Evolutionary conservation across 2,329 filamentous ascomycete genomes (phyloP), one percentile per base, ranked within the genome.

Genomic region (Neopestalotiopsis sp.): DNA sequence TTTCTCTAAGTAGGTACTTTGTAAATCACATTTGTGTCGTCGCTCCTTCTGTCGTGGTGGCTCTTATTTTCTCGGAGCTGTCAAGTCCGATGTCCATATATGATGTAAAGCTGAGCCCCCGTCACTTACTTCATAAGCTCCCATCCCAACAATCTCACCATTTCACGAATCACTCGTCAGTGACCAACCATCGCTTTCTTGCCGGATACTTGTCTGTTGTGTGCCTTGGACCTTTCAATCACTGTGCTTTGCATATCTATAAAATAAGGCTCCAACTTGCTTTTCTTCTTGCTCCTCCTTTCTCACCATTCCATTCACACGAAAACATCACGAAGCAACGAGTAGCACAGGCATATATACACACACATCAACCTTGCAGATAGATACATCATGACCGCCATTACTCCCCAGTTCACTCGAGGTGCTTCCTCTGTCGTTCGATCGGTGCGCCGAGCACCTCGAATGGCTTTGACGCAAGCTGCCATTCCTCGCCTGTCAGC

Each of bases 11-110:
- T 28, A 24, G 14, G 20, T 49, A 66, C 63, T 34, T 66, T 45
- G 49, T 7, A 38, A 28, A 28, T 66, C 45, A 34, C 34, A 6
- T 38, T 38, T 38, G 34, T 38, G 34, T 38, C 34, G 24, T 62
- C 60, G 28, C 10, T 28, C 24, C 10, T 5, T 24, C 12, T 58
- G 14, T 28, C 12, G 42, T 66, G 14, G 30, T 45, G 20, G 12
- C 20, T 64, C 34, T 14, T 28, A 28, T 28, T 13, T 62, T n/a
- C n/a, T 17, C 59, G 59, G 59, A 58, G 7, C 42, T 28, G 20
- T 34, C 32, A 66, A 28, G 49, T 34, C n/a, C 24, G n/a, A 34
- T 14, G 38, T 38, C 56, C 49, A 57, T 66, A 66, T 58, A 66
- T 66, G 63, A 57, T 45, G 42, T 38, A 24, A 32, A 42, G 63